Evolutionary conservation across 495 filamentous ascomycete species (phyloP).

Genomic region (Aspergillus saccharolyticus): DNA sequence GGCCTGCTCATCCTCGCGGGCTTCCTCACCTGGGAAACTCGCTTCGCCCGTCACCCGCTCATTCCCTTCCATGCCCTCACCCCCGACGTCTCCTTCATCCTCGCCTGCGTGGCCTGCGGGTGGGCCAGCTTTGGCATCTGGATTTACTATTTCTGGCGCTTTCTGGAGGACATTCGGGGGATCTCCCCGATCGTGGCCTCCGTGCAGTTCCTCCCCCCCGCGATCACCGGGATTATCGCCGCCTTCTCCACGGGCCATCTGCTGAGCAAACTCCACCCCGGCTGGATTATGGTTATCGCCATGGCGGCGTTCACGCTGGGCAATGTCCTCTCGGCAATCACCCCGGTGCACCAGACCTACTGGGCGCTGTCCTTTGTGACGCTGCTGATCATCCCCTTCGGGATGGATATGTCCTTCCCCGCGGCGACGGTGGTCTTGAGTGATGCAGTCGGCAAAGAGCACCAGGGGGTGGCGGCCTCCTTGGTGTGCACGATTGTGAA

Average conservation of each 20-base stretch:
- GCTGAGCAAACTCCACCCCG: constrained; percentile 30
- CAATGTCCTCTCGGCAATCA: background rate
- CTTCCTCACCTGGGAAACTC: constrained; percentile 41
- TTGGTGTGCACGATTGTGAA: constrained; percentile 62
- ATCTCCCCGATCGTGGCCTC: constrained; percentile 32
- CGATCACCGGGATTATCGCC: constrained; percentile 33
- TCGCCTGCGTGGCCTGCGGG: constrained; percentile 42
- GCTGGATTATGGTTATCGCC: constrained; percentile 47
- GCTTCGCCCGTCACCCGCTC: constrained; percentile 34
- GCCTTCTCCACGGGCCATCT: constrained; percentile 42
- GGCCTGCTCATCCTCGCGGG: constrained; percentile 32
- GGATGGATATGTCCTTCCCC: constrained; percentile 47
- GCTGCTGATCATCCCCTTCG: constrained; percentile 45
- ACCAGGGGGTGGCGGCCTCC: constrained; percentile 51
- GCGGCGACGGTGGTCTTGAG: constrained; percentile 32
- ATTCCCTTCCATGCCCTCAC: constrained; percentile 40
- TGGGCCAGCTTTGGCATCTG: constrained; percentile 48
- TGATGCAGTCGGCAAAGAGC: constrained; percentile 28
- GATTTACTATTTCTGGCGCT: constrained; percentile 43
- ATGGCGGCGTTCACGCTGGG: constrained; percentile 16
- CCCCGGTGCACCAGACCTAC: constrained; percentile 16
- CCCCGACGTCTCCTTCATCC: constrained; percentile 36
- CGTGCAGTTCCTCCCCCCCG: constrained; percentile 34
- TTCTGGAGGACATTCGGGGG: constrained; percentile 31
- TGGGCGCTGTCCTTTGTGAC: constrained; percentile 46